phyloP scores from a whole-genome alignment of 352 stramenopile genomes.

The Globisporangium okanoganense region DNA sequence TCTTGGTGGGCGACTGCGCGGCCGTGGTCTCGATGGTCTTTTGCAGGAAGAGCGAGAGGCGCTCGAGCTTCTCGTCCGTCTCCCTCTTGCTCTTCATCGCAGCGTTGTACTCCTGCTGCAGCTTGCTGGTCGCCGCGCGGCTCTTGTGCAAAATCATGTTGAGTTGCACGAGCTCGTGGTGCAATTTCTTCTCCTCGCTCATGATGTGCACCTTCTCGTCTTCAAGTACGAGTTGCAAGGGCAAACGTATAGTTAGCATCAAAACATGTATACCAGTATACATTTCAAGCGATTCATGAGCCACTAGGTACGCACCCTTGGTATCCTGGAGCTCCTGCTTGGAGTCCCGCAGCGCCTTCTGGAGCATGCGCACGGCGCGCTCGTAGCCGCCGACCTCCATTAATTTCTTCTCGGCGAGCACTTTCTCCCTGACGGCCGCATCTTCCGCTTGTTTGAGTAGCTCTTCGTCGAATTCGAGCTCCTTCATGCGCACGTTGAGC shows the following conservation, averaged over 20 bases:
- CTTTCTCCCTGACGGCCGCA: slow-evolving; percentile 44
- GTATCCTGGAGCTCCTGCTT: slow-evolving; percentile 52
- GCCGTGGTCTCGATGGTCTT: slow-evolving; percentile 22
- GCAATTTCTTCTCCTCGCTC: slow-evolving; percentile 52
- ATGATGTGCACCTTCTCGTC: slow-evolving; percentile 48
- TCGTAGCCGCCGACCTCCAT: slow-evolving; percentile 66
- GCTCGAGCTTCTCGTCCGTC: slow-evolving; percentile 48
- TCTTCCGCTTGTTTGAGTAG: slow-evolving; percentile 40
- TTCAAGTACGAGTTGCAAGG: too few relatives aligned
- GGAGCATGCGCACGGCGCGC: slow-evolving; percentile 46
- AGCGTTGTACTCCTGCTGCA: slow-evolving; percentile 47
- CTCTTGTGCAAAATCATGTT: slow-evolving; percentile 28
- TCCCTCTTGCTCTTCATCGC: slow-evolving; percentile 47
- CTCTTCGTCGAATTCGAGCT: slow-evolving; percentile 61
- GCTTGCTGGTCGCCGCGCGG: slow-evolving; percentile 30
- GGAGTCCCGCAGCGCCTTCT: slow-evolving; percentile 43
- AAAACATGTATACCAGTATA: too few relatives aligned
- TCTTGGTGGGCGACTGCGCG: slow-evolving; percentile 3
- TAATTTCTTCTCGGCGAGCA: slow-evolving; percentile 53
- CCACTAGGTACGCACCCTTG: slow-evolving; percentile 24
- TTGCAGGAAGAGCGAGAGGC: slow-evolving; percentile 53
- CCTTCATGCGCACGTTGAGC: slow-evolving; percentile 47
- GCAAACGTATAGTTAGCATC: too few relatives aligned
- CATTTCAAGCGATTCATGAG: background rate
- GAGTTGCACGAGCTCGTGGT: slow-evolving; percentile 42